Evolutionary conservation across 2,329 filamentous ascomycete species (phyloP), one percentile per base, ranked within the genome.

Genomic region (Aspergillus alliaceus): DNA sequence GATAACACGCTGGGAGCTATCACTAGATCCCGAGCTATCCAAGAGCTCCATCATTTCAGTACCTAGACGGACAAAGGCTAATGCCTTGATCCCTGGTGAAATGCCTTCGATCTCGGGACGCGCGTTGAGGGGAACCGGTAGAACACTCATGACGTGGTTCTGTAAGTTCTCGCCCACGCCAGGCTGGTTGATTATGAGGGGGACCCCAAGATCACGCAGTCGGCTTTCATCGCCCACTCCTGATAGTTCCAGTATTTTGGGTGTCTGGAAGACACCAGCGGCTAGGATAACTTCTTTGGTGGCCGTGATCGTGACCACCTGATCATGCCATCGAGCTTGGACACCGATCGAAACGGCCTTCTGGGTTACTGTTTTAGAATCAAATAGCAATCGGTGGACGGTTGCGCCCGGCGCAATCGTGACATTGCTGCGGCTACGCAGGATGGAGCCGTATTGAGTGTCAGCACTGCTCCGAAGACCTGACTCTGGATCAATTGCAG

Each of bases 221-320:
- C 82, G 64, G 1, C 74, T 66, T 4, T 73, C 69, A 46, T 77
- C 73, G 3, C 86, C 86, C 31, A 89, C 78, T 0, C 86, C 86
- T 0, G 84, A 87, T 2, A 87, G 73, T 62, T 89, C 85, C 12
- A 84, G 80, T 11, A 85, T 72, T 69, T 82, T 83, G 3, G 81
- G 86, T 11, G 81, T 84, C 64, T 82, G 80, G 40, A 83, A 72
- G 25, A 78, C 81, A 0, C 86, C 86, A 1, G 83, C 84, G 2
- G 82, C 82, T 3, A 90, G 69, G 39, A 89, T 79, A 4, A 88
- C 79, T 64, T 89, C 86, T 52, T 71, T 69, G 29, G 65, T 70
- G 60, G 66, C 74, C 4, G 59, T 75, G 12, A 77, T 69, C 0
- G 12, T 65, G 62, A 53, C 74, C 66, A 3, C 70, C 66, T 11